phyloP scores from a whole-genome alignment of 306 rosid genomes.

The Acacia confusa region DNA sequence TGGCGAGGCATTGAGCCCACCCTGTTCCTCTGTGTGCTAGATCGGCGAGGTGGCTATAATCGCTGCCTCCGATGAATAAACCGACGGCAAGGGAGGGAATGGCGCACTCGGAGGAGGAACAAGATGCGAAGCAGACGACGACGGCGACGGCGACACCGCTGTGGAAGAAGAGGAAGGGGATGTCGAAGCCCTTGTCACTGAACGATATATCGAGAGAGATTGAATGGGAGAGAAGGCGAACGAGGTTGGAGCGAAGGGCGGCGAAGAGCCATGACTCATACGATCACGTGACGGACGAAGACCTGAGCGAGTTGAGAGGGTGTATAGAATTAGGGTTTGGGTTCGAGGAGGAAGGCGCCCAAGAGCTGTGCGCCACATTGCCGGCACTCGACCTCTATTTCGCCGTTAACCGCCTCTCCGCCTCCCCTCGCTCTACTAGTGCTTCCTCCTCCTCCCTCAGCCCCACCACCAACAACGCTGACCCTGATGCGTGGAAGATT shows the following conservation, averaged over 20 bases:
- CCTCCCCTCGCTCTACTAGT: slow-evolving; percentile 48
- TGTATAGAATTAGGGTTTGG: slow-evolving; percentile 92
- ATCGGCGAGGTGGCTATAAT: slow-evolving; percentile 29
- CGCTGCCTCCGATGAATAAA: slow-evolving; percentile 27
- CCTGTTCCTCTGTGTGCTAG: background rate
- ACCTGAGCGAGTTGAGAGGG: slow-evolving; percentile 77
- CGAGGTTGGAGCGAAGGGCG: slow-evolving; percentile 43
- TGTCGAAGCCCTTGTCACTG: slow-evolving; percentile 60
- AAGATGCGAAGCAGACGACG: slow-evolving; percentile 40
- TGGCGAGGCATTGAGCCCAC: background rate
- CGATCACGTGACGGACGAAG: slow-evolving; percentile 70
- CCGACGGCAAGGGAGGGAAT: slow-evolving; percentile 6
- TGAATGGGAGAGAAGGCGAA: slow-evolving; percentile 81
- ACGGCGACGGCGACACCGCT: slow-evolving; percentile 36
- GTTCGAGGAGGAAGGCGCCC: slow-evolving; percentile 91
- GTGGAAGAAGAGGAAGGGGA: slow-evolving; percentile 44
- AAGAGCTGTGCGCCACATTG: slow-evolving; percentile 61
- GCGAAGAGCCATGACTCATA: slow-evolving; percentile 19
- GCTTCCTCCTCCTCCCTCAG: slow-evolving; percentile 46
- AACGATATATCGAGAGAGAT: slow-evolving; percentile 54
- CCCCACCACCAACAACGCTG: slow-evolving; percentile 46
- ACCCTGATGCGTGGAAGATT: slow-evolving; percentile 77
- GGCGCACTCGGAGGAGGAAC: slow-evolving; percentile 43
- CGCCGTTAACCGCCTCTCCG: slow-evolving; percentile 75
- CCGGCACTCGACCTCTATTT: slow-evolving; percentile 96